Percentiles rank a stretch among this genome's conserved stretches.
phyloP scores from a whole-genome alignment of 306 rosid species.

The Prunus dulcis region DNA sequence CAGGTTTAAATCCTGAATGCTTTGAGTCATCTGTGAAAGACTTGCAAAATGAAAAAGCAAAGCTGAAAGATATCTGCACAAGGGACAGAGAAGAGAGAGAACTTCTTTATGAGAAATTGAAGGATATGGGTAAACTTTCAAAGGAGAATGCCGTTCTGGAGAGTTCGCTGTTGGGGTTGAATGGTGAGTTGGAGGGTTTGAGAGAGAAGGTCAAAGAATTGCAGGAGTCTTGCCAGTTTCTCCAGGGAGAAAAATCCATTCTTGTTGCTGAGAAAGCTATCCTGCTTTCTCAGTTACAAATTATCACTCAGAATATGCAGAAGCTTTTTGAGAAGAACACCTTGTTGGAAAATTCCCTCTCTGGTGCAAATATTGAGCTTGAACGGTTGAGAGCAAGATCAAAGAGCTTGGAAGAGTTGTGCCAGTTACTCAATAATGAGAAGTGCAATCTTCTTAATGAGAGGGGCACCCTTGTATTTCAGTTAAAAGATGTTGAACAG shows the following conservation, averaged over 20 bases:
- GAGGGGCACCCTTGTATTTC: slow-evolving; percentile 60
- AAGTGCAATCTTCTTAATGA: slow-evolving; percentile 70
- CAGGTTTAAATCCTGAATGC: slow-evolving; percentile 65
- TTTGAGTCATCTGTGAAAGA: slow-evolving; percentile 64
- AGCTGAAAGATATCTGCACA: slow-evolving; percentile 59
- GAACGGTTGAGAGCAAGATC: slow-evolving; percentile 74
- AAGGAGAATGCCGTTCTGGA: slow-evolving; percentile 56
- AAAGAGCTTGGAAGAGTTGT: slow-evolving; percentile 76
- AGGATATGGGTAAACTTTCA: slow-evolving; percentile 55
- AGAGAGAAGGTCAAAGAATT: slow-evolving; percentile 50
- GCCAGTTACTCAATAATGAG: slow-evolving; percentile 67
- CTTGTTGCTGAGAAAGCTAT: slow-evolving; percentile 67
- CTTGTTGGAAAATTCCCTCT: slow-evolving; percentile 69
- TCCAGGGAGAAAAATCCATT: slow-evolving; percentile 71
- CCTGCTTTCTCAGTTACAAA: slow-evolving; percentile 76
- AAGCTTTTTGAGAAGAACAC: slow-evolving; percentile 73
- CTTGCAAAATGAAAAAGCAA: slow-evolving; percentile 63
- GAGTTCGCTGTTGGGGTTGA: slow-evolving; percentile 62
- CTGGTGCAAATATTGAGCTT: slow-evolving; percentile 72
- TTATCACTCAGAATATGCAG: slow-evolving; percentile 81
- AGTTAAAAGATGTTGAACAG: slow-evolving; percentile 62
- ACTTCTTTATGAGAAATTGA: slow-evolving; percentile 60
- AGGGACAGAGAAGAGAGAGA: slow-evolving; percentile 62
- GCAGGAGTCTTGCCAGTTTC: slow-evolving; percentile 63
- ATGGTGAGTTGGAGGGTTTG: slow-evolving; percentile 55